A percentile compares a stretch with the other conserved stretches of the same genome.
These are phyloP conservation scores for Strobilomyces dryophilus DNA, from an alignment of 768 basidiomycete species.

Conservation along the genomic window DNA sequence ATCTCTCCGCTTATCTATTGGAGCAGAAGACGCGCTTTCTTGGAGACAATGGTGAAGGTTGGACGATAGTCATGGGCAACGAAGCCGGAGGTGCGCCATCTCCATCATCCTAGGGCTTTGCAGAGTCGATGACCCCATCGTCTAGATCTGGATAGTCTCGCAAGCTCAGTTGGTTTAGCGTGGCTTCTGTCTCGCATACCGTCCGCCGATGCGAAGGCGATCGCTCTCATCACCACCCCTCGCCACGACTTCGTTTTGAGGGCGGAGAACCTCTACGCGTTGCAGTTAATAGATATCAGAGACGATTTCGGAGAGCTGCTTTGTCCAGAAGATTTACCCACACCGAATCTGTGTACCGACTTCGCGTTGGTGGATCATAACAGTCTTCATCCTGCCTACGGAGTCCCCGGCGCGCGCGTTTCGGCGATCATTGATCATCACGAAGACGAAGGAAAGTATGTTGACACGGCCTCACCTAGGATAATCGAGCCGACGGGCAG, in stretches of 20 bases:
- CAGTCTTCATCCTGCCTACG: constrained; percentile 46
- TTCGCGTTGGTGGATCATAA: constrained; percentile 95
- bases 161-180: constrained; percentile 80
- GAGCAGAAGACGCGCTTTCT: constrained; percentile 59
- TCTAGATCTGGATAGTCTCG: constrained; percentile 86
- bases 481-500: constrained; percentile 70
- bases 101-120: neutral
- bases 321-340: constrained; percentile 62
- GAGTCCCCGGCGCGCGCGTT: constrained; percentile 45
- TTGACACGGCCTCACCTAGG: constrained; percentile 59
- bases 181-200: constrained; percentile 53
- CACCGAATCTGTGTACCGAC: constrained; percentile 37
- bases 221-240: constrained; percentile 72
- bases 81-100: constrained; percentile 80
- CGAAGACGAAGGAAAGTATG: constrained; percentile 72
- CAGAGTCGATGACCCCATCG: neutral
- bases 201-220: constrained; percentile 39
- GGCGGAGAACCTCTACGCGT: constrained; percentile 81
- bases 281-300: constrained; percentile 54
- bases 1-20: constrained; percentile 38
- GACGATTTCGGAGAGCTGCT: constrained; percentile 54
- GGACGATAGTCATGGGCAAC: constrained; percentile 92
- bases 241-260: constrained; percentile 72
- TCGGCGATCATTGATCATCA: constrained; percentile 89
- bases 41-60: constrained; percentile 52